Evolutionary conservation across 306 rosid species (phyloP).

Genomic region (Herpetospermum pedunculosum): DNA sequence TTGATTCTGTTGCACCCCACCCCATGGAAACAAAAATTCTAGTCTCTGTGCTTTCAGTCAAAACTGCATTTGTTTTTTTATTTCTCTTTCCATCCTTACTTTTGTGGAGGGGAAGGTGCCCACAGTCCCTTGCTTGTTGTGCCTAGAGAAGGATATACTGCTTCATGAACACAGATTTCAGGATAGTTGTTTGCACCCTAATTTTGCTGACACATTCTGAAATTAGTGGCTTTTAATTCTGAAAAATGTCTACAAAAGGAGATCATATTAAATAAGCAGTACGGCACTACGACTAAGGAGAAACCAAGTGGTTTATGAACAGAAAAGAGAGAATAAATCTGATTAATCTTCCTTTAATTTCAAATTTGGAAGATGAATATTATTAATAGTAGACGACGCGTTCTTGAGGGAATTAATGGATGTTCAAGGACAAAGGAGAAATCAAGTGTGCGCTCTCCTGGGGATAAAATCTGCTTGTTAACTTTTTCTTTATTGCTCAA

Average conservation of each 20-base stretch:
- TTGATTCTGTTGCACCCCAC: not conserved
- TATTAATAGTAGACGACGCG: not conserved
- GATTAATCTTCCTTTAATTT: not conserved
- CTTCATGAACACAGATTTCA: not conserved
- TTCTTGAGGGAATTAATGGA: not conserved
- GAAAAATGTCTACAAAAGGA: not conserved
- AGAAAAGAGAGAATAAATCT: not conserved
- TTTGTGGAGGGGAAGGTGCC: not conserved
- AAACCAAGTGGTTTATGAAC: not conserved
- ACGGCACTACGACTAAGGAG: not conserved
- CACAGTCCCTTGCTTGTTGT: not conserved
- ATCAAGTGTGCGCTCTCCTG: not conserved
- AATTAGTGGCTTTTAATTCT: not conserved
- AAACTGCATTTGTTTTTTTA: not conserved
- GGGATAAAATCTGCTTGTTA: not conserved
- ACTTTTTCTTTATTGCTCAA: not conserved
- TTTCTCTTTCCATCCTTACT: not conserved
- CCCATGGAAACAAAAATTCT: not conserved
- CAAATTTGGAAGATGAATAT: not conserved
- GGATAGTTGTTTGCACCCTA: not conserved
- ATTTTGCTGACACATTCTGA: not conserved
- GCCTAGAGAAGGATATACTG: constrained; percentile 1
- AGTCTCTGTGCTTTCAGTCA: not conserved
- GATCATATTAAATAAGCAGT: not conserved
- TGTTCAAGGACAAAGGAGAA: not conserved